These are phyloP conservation scores for Sporothrix brunneoviolacea DNA, from an alignment of 2,329 filamentous ascomycete genomes.

Conservation along the genomic window DNA sequence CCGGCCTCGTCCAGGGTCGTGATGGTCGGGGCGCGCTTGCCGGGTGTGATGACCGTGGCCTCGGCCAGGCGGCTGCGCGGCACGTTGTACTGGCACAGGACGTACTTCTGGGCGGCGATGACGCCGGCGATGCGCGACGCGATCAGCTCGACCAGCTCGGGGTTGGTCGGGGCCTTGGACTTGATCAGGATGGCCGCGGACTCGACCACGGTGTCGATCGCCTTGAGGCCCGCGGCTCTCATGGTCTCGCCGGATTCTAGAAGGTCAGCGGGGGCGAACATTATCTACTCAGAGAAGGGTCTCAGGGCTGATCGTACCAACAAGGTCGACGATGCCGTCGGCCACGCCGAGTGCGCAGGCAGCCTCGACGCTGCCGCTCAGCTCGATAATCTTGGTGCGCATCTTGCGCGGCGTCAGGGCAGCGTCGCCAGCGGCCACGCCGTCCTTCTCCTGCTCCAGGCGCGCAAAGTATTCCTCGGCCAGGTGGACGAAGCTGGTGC, in stretches of 20 bases:
- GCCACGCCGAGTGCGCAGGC: constrained; percentile 93
- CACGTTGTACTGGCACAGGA: constrained; percentile 96
- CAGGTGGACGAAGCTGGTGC: constrained; percentile 88
- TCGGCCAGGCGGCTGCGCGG: constrained; percentile 59
- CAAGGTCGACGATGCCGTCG: constrained; percentile 94
- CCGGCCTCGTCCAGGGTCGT: constrained; percentile 81
- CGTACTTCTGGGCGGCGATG: constrained; percentile 88
- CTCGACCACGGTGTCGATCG: constrained; percentile 88
- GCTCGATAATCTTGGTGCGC: constrained; percentile 83
- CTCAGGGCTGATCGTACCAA: too few species aligned
- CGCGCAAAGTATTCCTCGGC: constrained; percentile 75
- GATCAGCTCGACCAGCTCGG: constrained; percentile 75
- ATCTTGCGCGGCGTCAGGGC: constrained; percentile 44
- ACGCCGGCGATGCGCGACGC: constrained; percentile 83
- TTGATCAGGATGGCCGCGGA: constrained; percentile 88
- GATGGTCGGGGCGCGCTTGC: constrained; percentile 87
- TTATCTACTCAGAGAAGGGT: too few species aligned
- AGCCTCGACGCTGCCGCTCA: constrained; percentile 94
- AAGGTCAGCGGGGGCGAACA: background rate
- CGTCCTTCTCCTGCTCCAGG: constrained; percentile 55
- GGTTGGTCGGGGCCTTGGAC: constrained; percentile 75
- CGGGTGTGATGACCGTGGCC: constrained; percentile 76
- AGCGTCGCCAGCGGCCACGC: constrained; percentile 31
- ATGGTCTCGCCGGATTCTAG: constrained; percentile 96
- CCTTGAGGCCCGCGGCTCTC: constrained; percentile 87